phyloP scores from a whole-genome alignment of 2,329 filamentous ascomycete genomes.

The Magnaporthales sp. region DNA sequence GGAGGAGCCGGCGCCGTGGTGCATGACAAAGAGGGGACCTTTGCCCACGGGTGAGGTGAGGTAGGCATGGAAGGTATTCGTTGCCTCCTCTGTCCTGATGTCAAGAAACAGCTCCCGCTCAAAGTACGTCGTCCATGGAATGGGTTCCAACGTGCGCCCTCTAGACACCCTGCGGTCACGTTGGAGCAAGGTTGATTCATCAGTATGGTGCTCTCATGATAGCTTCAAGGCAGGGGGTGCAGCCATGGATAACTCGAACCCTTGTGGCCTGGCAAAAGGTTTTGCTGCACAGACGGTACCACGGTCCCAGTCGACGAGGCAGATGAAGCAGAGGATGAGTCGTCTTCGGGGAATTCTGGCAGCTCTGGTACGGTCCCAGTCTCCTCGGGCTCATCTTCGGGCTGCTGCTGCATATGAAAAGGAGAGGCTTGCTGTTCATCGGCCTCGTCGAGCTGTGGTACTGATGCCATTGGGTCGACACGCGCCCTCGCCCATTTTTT shows the following conservation, averaged over 20 bases:
- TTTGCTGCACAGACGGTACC: constrained; percentile 65
- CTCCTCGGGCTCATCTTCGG: constrained; percentile 26
- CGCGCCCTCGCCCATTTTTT: constrained; percentile 22
- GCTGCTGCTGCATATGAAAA: constrained; percentile 31
- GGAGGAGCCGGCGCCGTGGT: constrained; percentile 91
- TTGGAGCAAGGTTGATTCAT: background rate
- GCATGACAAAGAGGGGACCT: constrained; percentile 82
- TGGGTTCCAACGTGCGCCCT: constrained; percentile 51
- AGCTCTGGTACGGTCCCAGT: constrained; percentile 31
- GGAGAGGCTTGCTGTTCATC: background rate
- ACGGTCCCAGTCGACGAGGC: constrained; percentile 90
- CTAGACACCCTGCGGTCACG: constrained; percentile 30
- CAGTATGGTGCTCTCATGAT: background rate
- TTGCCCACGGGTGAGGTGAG: constrained; percentile 69
- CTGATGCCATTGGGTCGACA: constrained; percentile 9
- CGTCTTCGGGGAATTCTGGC: constrained; percentile 46
- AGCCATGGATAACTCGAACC: constrained; percentile 30
- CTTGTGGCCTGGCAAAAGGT: constrained; percentile 64
- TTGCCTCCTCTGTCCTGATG: constrained; percentile 14
- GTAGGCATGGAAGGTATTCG: constrained; percentile 72
- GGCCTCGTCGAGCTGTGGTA: constrained; percentile 5
- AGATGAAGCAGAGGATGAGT: constrained; percentile 73
- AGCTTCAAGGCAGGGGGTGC: background rate
- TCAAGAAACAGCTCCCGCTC: constrained; percentile 74
- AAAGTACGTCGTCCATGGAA: constrained; percentile 87